phyloP scores from a whole-genome alignment of 176 grass and related monocot species.

The Oryza meridionalis region DNA sequence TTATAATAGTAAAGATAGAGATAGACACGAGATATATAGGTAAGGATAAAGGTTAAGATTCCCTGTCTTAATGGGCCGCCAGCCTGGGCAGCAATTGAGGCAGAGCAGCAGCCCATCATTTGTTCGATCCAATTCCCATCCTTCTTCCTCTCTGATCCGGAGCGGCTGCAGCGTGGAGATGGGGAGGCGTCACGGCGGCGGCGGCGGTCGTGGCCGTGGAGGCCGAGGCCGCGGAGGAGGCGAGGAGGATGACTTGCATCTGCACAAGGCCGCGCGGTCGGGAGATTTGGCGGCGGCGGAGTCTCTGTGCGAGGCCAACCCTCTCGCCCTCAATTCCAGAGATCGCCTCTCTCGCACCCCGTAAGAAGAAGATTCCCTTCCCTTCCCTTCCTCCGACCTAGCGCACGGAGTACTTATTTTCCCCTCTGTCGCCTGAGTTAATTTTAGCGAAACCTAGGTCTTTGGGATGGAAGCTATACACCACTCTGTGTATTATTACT shows the following conservation, averaged over 20 bases:
- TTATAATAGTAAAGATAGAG: no score
- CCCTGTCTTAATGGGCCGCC: no score
- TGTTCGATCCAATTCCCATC: background rate
- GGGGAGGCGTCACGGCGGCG: conserved; percentile 39
- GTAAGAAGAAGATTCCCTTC: background rate
- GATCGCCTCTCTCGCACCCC: conserved; percentile 61
- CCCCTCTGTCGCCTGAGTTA: background rate
- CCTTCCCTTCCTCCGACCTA: background rate
- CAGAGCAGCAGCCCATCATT: background rate
- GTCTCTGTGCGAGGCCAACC: conserved; percentile 46
- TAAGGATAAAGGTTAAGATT: no score
- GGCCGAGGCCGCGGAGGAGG: conserved; percentile 30
- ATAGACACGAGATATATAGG: no score
- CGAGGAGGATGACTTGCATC: conserved; percentile 36
- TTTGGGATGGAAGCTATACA: background rate
- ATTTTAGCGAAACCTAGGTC: background rate
- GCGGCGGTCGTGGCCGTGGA: background rate
- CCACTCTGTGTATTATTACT: background rate
- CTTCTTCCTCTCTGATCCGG: background rate
- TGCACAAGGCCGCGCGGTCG: conserved; percentile 51
- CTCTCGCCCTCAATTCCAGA: conserved; percentile 51
- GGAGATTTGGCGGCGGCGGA: conserved; percentile 47
- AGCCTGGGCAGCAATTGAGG: no score
- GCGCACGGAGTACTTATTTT: background rate
- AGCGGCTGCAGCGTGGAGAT: conserved; percentile 16